phyloP scores from a whole-genome alignment of 2,329 filamentous ascomycete genomes.

The Neocucurbitaria cava region DNA sequence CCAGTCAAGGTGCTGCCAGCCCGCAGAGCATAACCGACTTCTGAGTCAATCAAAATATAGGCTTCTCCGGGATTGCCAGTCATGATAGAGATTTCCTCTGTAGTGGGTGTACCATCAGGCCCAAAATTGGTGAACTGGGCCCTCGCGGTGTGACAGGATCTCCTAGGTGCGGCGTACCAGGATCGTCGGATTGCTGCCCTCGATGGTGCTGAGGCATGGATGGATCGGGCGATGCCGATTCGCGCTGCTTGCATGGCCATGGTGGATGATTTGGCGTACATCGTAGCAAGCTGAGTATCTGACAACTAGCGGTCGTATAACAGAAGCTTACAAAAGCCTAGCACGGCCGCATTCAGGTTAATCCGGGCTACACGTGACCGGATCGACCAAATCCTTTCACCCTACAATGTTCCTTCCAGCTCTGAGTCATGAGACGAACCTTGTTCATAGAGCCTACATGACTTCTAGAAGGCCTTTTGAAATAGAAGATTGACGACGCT shows the following conservation, averaged over 20 bases:
- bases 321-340: too few species aligned
- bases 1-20: slow-evolving; percentile 2
- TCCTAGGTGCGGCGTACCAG: slow-evolving; percentile 13
- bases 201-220: slow-evolving; percentile 1
- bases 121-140: slow-evolving; percentile 18
- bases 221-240: too few species aligned
- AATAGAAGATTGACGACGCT: neutral
- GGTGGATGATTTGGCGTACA: slow-evolving; percentile 7
- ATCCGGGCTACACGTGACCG: too few species aligned
- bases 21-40: slow-evolving; percentile 22
- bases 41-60: slow-evolving; percentile 21
- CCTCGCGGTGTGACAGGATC: slow-evolving; percentile 16
- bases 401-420: too few species aligned
- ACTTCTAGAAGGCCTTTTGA: neutral
- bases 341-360: too few species aligned
- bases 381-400: too few species aligned
- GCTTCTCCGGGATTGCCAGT: slow-evolving; percentile 20
- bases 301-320: too few species aligned
- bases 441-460: neutral
- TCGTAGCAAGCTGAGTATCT: too few species aligned
- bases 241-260: neutral
- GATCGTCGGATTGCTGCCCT: slow-evolving; percentile 3
- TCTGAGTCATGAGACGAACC: too few species aligned
- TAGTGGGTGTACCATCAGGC: slow-evolving; percentile 15
- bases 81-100: slow-evolving; percentile 19